Base-by-base conservation (phyloP, 2,329 filamentous ascomycete species). In the Leptosphaerulina australis region DNA sequence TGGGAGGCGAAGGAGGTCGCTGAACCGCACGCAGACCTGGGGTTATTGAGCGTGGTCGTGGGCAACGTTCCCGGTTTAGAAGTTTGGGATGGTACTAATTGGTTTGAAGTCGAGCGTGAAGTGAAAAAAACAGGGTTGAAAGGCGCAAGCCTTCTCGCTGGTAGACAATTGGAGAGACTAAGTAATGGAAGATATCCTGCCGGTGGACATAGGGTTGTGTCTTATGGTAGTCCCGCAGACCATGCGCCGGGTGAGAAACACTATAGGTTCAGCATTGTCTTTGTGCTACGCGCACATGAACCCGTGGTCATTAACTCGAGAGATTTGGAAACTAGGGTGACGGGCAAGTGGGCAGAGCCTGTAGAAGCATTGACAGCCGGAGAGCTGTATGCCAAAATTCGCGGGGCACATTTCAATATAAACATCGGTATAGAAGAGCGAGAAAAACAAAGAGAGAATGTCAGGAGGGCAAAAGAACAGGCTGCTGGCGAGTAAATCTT, bases 21-120 rank as follows among this genome's bases (percentile, higher is more conserved):
- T 3, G 71, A 74, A 40, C 59, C 70, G 6, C 71, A 74, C 49
- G 59, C 63, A 1, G 71, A 74, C 59, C 47, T 74, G 4, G 71
- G 71, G 0, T 37, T 74, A 2, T 38, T 74, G 14, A 67, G 61
- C 21, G 56, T 68, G 1, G 71, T 74, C 0, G 59, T 73, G 1
- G 70, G 70, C 2, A 56, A 72, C 43, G 63, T 69, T 1, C 68
- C 71, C n/a, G 71, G 71, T 1, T 38, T 74, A 1, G 70, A 73
- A 36, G 69, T 72, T 2, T 72, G 68, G 66, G 58, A 68, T 31
- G 65, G 64, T 1, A 21, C 38, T 4, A 29, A 31, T 0, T 73
- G 60, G 55, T 60, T 67, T 14, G 56, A 56, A 2, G 57, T 73
- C 1, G 71, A 73, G 48, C 58, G 58, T 12, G 51, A 58, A 3